Evolutionary conservation across 2,329 filamentous ascomycete species (phyloP), one percentile per base, ranked within the genome.

Genomic region (Penicillium corylophilum): DNA sequence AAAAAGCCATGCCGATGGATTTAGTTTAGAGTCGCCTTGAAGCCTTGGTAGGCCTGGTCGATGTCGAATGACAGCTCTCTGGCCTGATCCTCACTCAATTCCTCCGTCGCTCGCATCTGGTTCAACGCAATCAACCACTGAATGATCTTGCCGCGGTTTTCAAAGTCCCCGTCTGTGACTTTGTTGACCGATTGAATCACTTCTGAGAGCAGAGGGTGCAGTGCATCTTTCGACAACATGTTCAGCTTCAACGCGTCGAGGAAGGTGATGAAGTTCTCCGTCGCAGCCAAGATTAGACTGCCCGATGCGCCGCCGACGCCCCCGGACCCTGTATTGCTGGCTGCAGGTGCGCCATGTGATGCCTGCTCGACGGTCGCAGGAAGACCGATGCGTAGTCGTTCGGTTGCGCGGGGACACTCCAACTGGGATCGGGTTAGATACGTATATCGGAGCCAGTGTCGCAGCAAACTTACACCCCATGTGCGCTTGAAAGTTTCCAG

Each of bases 251-350:
- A 82, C 15, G 94, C 95, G 69, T 99, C 94, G 46, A 99, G 82
- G 68, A 99, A 93, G 0, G 94, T 99, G 72, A 99, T 99, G 71
- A 99, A 99, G 71, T 96, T 95, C 72, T 99, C 92, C 1, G 93
- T 97, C 1, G 94, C 94, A 58, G 93, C 87, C 38, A 95, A 78
- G 52, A 97, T 95, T 31, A 96, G 74, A 40, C 77, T 80, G 35
- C 81, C 81, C n/a, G 81, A 81, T 40, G 78, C 76, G 44, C 72
- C 67, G 41, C 63, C 55, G 62, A 63, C 59, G 18, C 64, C 51
- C 31, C 57, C 55, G 20, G 63, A 57, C 50, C 65, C 61, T 53
- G 60, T 67, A 62, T 63, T 61, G 76, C 73, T 52, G 68, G 73
- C 31, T 71, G 68, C 31, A 72, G 76, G 9, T 71, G 78, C 24